These are phyloP conservation scores for Mentha longifolia DNA, from an alignment of 257 asterid genomes.

Conservation along the genomic window DNA sequence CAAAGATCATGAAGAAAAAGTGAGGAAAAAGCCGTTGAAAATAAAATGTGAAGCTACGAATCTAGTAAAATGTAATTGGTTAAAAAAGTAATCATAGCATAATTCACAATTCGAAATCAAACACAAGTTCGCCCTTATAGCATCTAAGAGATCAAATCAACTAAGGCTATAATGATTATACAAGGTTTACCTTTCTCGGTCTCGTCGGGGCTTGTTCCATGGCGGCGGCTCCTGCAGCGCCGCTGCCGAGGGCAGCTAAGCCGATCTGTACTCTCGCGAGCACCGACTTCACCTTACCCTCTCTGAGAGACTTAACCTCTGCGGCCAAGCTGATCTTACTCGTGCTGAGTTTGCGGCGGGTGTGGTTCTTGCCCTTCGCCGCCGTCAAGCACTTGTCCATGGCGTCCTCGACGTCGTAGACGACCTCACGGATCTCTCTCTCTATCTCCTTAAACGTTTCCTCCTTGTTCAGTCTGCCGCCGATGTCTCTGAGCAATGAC, in stretches of 20 bases:
- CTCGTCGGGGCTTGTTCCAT: neutral
- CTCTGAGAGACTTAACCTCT: constrained; percentile 27
- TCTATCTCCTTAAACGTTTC: constrained; percentile 15
- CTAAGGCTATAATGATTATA: neutral
- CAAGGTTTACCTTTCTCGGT: neutral
- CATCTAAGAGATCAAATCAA: neutral
- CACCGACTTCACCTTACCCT: constrained; percentile 12
- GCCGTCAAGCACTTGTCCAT: constrained; percentile 34
- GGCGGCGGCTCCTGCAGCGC: neutral
- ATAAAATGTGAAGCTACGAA: neutral
- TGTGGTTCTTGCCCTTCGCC: neutral
- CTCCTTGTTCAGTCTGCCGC: neutral
- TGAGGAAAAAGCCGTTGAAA: neutral
- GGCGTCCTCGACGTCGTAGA: constrained; percentile 41
- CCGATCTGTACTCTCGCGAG: neutral
- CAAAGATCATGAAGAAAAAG: neutral
- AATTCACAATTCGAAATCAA: neutral
- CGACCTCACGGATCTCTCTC: constrained; percentile 32
- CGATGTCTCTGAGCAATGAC: constrained; percentile 19
- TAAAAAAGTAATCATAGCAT: neutral
- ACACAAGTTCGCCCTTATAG: neutral
- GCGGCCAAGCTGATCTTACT: constrained; percentile 18
- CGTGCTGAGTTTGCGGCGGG: neutral
- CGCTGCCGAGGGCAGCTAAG: constrained; percentile 6
- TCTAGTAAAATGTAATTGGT: neutral